These are phyloP conservation scores for Gossypium schwendimanii DNA, from an alignment of 441 rosid species.

Conservation along the genomic window DNA sequence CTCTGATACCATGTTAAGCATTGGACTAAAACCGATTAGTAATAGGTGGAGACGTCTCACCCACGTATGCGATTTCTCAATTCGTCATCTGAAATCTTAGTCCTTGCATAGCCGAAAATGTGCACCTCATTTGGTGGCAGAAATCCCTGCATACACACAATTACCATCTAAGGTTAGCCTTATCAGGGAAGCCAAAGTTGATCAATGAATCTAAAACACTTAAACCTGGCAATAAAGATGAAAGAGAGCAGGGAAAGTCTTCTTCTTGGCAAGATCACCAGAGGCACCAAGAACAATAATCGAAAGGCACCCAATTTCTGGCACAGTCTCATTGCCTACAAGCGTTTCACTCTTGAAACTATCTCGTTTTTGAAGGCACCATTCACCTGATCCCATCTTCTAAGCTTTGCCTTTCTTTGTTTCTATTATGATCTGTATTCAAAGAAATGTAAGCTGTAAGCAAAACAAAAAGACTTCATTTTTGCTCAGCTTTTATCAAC, in stretches of 20 bases:
- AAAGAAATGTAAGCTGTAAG: background rate
- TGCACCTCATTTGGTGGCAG: slow-evolving; percentile 70
- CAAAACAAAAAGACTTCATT: too few species aligned
- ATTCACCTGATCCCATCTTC: slow-evolving; percentile 55
- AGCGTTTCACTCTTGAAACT: slow-evolving; percentile 43
- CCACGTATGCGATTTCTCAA: slow-evolving; percentile 65
- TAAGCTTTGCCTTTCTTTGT: background rate
- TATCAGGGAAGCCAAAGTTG: background rate
- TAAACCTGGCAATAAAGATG: slow-evolving; percentile 77
- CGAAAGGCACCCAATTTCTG: slow-evolving; percentile 79
- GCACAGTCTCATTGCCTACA: slow-evolving; percentile 26
- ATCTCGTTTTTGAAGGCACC: slow-evolving; percentile 62
- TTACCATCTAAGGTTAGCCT: slow-evolving; percentile 9
- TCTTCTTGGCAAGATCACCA: slow-evolving; percentile 99
- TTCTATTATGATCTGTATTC: slow-evolving; percentile 1
- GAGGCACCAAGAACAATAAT: slow-evolving; percentile 92
- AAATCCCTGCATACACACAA: slow-evolving; percentile 53
- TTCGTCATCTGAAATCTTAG: slow-evolving; percentile 71
- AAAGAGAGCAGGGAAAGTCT: slow-evolving; percentile 96
- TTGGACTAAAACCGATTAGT: too few species aligned
- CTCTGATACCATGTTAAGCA: too few species aligned
- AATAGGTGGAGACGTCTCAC: slow-evolving; percentile 31
- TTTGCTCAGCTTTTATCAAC: too few species aligned
- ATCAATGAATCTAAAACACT: background rate
- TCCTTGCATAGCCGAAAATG: slow-evolving; percentile 94